Conservation (phyloP, 169 alveolate species). For the Fabrea salina region DNA sequence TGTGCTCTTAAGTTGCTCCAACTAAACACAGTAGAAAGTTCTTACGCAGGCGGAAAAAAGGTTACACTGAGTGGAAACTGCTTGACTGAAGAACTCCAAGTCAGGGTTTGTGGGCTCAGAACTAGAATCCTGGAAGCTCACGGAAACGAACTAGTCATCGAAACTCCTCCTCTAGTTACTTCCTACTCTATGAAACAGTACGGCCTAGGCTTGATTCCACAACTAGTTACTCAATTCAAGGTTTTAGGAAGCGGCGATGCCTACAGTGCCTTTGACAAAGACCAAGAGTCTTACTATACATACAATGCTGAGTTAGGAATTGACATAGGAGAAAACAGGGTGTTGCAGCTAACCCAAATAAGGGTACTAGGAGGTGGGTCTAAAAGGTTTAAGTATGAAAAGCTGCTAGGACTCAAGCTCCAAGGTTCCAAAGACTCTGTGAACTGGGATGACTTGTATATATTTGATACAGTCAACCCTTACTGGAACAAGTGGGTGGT, state of each 20-base stretch:
- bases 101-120: conserved; percentile 12
- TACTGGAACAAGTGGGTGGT: neutral
- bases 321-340: conserved; percentile 43
- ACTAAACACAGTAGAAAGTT: neutral
- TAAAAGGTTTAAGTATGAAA: neutral
- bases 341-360: neutral
- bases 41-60: conserved; percentile 53
- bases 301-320: conserved; percentile 7
- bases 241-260: neutral
- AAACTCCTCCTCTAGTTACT: neutral
- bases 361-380: neutral
- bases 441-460: neutral
- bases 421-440: conserved; percentile 8
- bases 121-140: conserved; percentile 21
- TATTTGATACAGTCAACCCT: neutral
- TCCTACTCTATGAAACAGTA: neutral
- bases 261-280: neutral
- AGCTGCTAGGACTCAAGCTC: neutral
- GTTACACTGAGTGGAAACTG: conserved; percentile 47
- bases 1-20: neutral
- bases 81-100: neutral
- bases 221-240: neutral
- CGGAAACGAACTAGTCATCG: neutral
- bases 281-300: neutral
- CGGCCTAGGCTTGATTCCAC: neutral